Evolutionary conservation across 345 rosid genomes (phyloP), one percentile per base, ranked within the genome.

Genomic region (Pistacia integerrima): DNA sequence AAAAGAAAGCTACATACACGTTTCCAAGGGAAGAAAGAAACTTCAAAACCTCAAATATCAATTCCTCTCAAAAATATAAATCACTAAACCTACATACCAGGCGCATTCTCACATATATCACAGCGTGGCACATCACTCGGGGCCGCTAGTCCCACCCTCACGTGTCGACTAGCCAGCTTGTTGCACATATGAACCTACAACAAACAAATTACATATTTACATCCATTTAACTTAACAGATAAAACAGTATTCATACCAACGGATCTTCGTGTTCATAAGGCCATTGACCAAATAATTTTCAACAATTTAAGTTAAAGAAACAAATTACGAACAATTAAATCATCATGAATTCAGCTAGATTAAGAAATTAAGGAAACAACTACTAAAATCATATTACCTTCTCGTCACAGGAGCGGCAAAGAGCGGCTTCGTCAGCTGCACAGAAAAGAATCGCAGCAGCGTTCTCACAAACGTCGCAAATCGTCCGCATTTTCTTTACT

Each of bases 381-480:
- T 1, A 22, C 7, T 22, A 44, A 48, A 65, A 28, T 36, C 30
- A 38, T 9, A 20, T 14, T 64, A 83, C 97, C 85, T 91, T 90
- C 60, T 93, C 93, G 77, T 91, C 96, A 74, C 97, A 93, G 68
- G 96, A 58, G 75, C 89, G 88, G 84, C 97, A 93, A 25, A 91
- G 96, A 35, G 97, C 88, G 67, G 97, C 97, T 84, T 91, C 97
- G 58, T 93, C 95, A 72, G 94, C 94, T 52, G 97, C 97, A 77
- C 97, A 93, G 84, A 93, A 93, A 30, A 93, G 84, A 60, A 89
- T 89, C 16, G 95, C 97, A 52, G 94, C 95, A 9, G 95, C 93
- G 79, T 87, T 87, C 69, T 91, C 95, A 69, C 95, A 91, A 1
- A 83, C 93, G 60, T 89, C 93, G 68, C 95, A 91, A 54, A 91